Evolutionary conservation across 2,329 filamentous ascomycete genomes (phyloP), one percentile per base, ranked within the genome.

Genomic region (Trichoderma koningiopsis): DNA sequence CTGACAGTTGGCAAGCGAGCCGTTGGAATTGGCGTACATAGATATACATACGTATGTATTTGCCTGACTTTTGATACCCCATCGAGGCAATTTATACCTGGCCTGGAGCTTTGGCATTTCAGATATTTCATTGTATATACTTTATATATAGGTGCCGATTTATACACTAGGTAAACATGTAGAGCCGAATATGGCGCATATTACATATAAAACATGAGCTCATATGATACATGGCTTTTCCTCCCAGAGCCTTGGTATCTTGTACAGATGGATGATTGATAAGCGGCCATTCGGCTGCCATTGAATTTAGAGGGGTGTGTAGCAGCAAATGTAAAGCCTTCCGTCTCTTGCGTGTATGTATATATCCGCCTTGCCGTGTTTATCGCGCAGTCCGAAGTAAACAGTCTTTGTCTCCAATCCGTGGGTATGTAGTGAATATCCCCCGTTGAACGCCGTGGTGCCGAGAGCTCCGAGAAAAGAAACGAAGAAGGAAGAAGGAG

Each of bases 51-150:
- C 22, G 22, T 49, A 49, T 49, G 22, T 49, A 49, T 67, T 69
- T 35, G 40, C 43, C 37, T 66, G 43, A 72, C 56, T 68, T 69
- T 74, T 75, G 76, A 78, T 78, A 78, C 76, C 76, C 76, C 71
- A 43, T 60, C 43, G 53, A 67, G 62, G 61, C 60, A 37, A 37
- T 43, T 57, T 69, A 56, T 70, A 55, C 49, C 55, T 65, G 69
- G 70, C 71, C 71, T 72, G 24, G 55, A 58, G 22, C 67, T 60
- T 70, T 60, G 63, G 63, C 62, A 35, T 73, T 72, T 52, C 47
- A 53, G 68, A 58, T 64, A 62, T 63, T 65, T 71, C 71, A 56
- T 70, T 71, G 70, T 70, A 71, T 69, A 71, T 73, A 72, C 2
- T 13, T 13, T 59, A 68, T 71, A 40, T 70, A 68, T 62, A 33